Conservation (phyloP, 1,139 yeast species). For the Pichia sp. region DNA sequence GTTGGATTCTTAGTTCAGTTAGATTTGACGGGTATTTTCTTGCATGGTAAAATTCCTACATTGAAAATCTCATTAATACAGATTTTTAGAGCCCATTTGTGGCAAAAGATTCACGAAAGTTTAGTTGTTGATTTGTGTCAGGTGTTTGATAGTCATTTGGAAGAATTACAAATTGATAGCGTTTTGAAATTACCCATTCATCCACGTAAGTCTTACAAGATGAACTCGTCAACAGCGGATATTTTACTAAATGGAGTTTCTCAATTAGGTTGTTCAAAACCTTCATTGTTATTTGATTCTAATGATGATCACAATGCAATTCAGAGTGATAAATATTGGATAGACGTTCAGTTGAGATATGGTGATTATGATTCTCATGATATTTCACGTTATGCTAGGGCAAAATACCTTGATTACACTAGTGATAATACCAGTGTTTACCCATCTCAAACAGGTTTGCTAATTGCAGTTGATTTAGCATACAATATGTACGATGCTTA, state of each 20-base stretch:
- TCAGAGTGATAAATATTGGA: slow-evolving; percentile 78
- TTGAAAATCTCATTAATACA: slow-evolving; percentile 92
- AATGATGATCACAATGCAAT: slow-evolving; percentile 48
- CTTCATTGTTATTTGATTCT: slow-evolving; percentile 68
- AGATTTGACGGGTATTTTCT: slow-evolving; percentile 92
- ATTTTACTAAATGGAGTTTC: slow-evolving; percentile 69
- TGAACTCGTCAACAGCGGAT: slow-evolving; percentile 96
- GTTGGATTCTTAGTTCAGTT: slow-evolving; percentile 96
- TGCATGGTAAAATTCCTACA: slow-evolving; percentile 98
- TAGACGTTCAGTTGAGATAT: slow-evolving; percentile 90
- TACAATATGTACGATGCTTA: slow-evolving; percentile 95
- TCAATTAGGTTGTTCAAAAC: slow-evolving; percentile 82
- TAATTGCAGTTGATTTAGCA: slow-evolving; percentile 89
- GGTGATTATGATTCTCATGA: slow-evolving; percentile 99
- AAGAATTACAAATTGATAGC: slow-evolving; percentile 73
- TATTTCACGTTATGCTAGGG: slow-evolving; percentile 87
- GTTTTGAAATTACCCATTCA: slow-evolving; percentile 93
- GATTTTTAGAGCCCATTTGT: slow-evolving; percentile 93
- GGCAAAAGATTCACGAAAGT: slow-evolving; percentile 99
- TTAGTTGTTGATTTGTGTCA: slow-evolving; percentile 91
- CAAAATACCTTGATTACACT: slow-evolving; percentile 90
- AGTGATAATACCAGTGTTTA: slow-evolving; percentile 80
- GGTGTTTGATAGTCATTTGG: slow-evolving; percentile 83
- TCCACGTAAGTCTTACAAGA: slow-evolving; percentile 94
- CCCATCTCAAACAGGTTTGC: slow-evolving; percentile 90